Evolutionary conservation across 306 rosid genomes (phyloP), one percentile per base, ranked within the genome.

Genomic region (Prunus mongolica): DNA sequence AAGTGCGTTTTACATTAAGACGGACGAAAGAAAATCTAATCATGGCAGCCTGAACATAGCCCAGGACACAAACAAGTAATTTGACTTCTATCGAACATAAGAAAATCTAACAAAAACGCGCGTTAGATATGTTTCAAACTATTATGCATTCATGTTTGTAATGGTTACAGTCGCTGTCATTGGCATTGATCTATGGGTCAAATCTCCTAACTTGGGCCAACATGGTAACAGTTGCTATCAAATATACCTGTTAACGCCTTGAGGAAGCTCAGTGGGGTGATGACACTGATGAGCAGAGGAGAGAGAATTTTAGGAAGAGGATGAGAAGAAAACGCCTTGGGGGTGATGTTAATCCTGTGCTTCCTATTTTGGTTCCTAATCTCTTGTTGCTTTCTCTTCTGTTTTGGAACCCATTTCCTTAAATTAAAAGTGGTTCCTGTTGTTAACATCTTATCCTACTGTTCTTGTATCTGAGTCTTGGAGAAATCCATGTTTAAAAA

Each of bases 311-410:
- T 15, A 84, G 93, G 70, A 80, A 79, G 76, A 87, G 98, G 83
- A 65, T 89, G 3, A 49, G 81, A 8, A 85, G 92, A 83, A 86
- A 77, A 73, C 88, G 64, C 0, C 76, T 81, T 14, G 67, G 60
- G 11, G 78, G 9, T 47, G 44, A 86, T 51, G 65, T 88, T 72
- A 75, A 90, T 46, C 97, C 96, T 4, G 6, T 82, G 19, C 57
- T 89, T 49, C 92, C 88, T 15, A 8, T 92, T 80, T 2, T 83
- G 52, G 12, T 92, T 12, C 97, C 98, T 34, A 89, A 89, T 85
- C 1, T 88, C 54, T 75, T 92, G 13, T 46, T 90, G 81, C 52
- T 90, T 11, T 71, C 87, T 34, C 62, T 89, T 65, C 60, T 95
- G 73, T 57, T 90, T 10, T 92, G 98, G 98, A 49, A 85, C 65